Percentiles rank a stretch among this genome's conserved stretches.
These are phyloP conservation scores for Metschnikowia corniflorae DNA, from an alignment of 805 yeast genomes.

Conservation along the genomic window DNA sequence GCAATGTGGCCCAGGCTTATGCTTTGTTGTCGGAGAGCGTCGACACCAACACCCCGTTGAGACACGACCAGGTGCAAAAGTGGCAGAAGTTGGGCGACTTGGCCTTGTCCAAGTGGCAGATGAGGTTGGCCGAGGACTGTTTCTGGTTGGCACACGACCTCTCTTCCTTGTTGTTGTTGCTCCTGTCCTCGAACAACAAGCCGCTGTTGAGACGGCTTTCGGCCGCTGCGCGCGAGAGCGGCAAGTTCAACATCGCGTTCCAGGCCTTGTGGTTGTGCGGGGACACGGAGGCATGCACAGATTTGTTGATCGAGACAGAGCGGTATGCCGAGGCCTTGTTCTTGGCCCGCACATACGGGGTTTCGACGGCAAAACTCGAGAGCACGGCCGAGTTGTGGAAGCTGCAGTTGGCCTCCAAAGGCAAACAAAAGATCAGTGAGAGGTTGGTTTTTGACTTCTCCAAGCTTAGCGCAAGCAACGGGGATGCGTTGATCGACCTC, in stretches of 20 bases:
- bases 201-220: constrained; percentile 62
- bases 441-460: constrained; percentile 49
- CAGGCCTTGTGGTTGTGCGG: constrained; percentile 88
- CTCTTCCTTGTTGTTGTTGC: constrained; percentile 74
- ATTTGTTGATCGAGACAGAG: constrained; percentile 61
- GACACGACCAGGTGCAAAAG: constrained; percentile 42
- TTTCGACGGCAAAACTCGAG: constrained; percentile 37
- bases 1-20: constrained; percentile 67
- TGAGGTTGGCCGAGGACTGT: constrained; percentile 74
- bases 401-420: constrained; percentile 44
- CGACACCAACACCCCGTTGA: constrained; percentile 47
- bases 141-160: constrained; percentile 77
- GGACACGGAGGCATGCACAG: constrained; percentile 58
- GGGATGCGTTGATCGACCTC: constrained; percentile 19
- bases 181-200: constrained; percentile 75
- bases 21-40: constrained; percentile 37
- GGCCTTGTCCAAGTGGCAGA: constrained; percentile 73
- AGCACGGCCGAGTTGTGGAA: constrained; percentile 66
- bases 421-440: constrained; percentile 57
- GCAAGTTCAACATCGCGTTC: constrained; percentile 87
- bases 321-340: constrained; percentile 83
- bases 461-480: constrained; percentile 15
- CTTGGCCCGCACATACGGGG: constrained; percentile 68
- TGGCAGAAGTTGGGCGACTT: constrained; percentile 93
- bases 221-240: constrained; percentile 59